Evolutionary conservation across 441 rosid species (phyloP).

Genomic region (Jatropha podagrica): DNA sequence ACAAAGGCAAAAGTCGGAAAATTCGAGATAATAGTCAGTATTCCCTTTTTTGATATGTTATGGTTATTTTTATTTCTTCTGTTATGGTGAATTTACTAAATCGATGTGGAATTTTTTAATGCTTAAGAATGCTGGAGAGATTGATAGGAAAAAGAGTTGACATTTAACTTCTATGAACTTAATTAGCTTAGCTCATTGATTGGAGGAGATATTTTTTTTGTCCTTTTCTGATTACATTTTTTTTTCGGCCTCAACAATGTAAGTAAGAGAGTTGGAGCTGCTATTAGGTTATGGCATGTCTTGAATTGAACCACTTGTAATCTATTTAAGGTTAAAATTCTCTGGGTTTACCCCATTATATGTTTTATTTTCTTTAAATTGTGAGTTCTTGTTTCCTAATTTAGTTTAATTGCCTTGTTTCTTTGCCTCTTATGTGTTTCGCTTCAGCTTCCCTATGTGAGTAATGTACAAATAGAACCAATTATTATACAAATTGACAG

Average conservation of each 20-base stretch:
- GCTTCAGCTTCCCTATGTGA: constrained; percentile 80
- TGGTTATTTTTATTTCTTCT: not conserved
- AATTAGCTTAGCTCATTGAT: not conserved
- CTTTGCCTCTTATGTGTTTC: not conserved
- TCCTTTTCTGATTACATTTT: not conserved
- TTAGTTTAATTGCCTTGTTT: not conserved
- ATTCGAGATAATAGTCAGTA: constrained; percentile 77
- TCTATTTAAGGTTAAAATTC: constrained; percentile 3
- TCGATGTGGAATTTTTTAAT: not conserved
- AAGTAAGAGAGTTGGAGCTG: not conserved
- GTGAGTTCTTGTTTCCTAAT: not conserved
- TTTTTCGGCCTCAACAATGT: not conserved
- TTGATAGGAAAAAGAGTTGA: not conserved
- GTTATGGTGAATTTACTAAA: not conserved
- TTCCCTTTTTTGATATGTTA: not conserved
- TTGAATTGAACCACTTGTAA: not conserved
- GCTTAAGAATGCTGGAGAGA: not conserved
- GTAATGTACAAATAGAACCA: constrained; percentile 89
- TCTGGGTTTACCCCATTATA: not conserved
- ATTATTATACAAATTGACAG: constrained; percentile 85
- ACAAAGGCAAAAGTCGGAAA: constrained; percentile 88
- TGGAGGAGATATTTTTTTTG: not conserved
- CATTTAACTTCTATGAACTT: not conserved
- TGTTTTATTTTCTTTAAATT: not conserved
- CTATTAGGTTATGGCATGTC: not conserved